A percentile compares a stretch with the other conserved stretches of the same genome.
These are phyloP conservation scores for Cystofilobasidium macerans DNA, from an alignment of 768 basidiomycete species.

Conservation along the genomic window DNA sequence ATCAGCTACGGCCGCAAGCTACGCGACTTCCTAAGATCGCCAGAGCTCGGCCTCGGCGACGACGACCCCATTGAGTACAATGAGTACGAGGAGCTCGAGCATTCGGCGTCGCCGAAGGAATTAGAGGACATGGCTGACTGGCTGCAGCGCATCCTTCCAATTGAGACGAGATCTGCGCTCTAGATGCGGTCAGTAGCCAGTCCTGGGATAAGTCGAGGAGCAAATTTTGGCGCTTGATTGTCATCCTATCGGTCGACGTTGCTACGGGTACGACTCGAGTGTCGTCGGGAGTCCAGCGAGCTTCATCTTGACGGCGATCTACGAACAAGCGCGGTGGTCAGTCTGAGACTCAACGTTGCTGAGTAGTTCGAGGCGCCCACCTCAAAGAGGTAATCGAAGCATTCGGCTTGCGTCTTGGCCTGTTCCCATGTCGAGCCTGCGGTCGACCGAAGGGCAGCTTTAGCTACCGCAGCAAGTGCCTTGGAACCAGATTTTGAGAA, in stretches of 20 bases:
- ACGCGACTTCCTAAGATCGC: background rate
- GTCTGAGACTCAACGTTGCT: background rate
- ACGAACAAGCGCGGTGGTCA: background rate
- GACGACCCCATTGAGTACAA: background rate
- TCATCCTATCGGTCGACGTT: too few relatives aligned
- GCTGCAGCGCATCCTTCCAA: background rate
- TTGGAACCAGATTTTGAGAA: too few relatives aligned
- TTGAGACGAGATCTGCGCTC: too few relatives aligned
- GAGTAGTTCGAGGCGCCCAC: background rate
- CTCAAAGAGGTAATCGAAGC: conserved; percentile 83
- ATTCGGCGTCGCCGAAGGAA: background rate
- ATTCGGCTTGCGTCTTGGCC: conserved; percentile 82
- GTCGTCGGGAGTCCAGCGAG: conserved; percentile 39
- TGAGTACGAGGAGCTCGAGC: background rate
- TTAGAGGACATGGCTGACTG: too few relatives aligned
- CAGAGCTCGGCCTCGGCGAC: background rate
- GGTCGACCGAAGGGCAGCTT: conserved; percentile 13
- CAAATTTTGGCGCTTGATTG: too few relatives aligned
- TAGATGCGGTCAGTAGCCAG: too few relatives aligned
- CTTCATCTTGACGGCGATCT: conserved; percentile 69
- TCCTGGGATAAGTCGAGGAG: too few relatives aligned
- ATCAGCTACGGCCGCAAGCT: background rate
- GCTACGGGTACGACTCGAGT: conserved; percentile 19
- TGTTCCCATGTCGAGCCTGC: conserved; percentile 52
- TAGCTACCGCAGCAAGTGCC: background rate